phyloP scores from a whole-genome alignment of 1,284 basidiomycete genomes.

The Clitocybe nebularis region DNA sequence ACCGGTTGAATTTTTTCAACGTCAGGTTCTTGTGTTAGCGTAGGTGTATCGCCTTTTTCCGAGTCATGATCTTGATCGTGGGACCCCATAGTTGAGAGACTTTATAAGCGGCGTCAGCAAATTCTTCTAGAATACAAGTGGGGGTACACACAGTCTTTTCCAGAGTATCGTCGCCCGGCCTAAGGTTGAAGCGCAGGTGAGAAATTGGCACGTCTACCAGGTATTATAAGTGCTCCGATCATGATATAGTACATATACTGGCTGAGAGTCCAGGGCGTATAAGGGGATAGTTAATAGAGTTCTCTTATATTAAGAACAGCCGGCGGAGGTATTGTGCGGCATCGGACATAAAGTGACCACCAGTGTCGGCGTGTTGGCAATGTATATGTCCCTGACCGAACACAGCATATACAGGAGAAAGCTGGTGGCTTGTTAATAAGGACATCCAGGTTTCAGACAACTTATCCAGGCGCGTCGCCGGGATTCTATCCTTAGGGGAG shows the following conservation, averaged over 20 bases:
- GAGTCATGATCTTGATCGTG: slow-evolving; percentile 3
- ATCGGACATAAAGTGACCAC: slow-evolving; percentile 4
- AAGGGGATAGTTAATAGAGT: slow-evolving; percentile 4
- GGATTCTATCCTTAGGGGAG: no score
- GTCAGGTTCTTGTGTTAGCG: not conserved
- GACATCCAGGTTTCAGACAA: no score
- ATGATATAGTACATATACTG: no score
- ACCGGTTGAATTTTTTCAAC: not conserved
- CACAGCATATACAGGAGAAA: no score
- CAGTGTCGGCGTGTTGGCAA: not conserved
- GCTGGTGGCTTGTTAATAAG: no score
- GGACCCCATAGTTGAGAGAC: not conserved
- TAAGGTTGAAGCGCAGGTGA: not conserved
- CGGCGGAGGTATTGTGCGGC: slow-evolving; percentile 10
- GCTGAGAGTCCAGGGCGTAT: not conserved
- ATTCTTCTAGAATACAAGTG: not conserved
- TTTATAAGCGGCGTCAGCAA: not conserved
- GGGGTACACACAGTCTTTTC: not conserved
- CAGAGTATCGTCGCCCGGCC: not conserved
- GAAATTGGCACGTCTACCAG: not conserved
- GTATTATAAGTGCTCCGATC: no score
- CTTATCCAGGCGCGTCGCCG: no score
- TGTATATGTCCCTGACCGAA: no score
- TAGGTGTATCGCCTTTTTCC: slow-evolving; percentile 8
- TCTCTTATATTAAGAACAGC: slow-evolving; percentile 1